phyloP scores from a whole-genome alignment of 805 yeast genomes.

The Torulaspora maleeae region DNA sequence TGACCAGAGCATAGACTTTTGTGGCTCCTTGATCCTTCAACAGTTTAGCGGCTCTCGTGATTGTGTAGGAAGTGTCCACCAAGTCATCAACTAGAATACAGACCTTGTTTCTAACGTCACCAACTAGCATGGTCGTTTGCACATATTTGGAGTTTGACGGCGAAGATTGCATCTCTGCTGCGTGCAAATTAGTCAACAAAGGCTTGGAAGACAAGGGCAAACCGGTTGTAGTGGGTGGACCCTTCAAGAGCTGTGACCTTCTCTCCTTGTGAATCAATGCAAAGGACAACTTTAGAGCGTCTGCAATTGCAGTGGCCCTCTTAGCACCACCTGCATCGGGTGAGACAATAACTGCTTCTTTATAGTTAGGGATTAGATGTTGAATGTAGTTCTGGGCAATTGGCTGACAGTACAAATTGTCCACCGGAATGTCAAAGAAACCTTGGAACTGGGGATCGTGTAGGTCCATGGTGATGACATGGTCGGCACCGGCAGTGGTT shows the following conservation, averaged over 20 bases:
- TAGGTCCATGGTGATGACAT: constrained; percentile 93
- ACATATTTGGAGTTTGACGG: constrained; percentile 34
- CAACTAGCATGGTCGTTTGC: constrained; percentile 93
- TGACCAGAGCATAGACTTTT: constrained; percentile 78
- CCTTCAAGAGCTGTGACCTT: constrained; percentile 43
- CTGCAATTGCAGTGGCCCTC: constrained; percentile 92
- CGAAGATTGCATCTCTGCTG: constrained; percentile 26
- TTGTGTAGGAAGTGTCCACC: constrained; percentile 89
- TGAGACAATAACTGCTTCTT: constrained; percentile 84
- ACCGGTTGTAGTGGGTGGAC: constrained; percentile 35
- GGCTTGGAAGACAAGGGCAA: constrained; percentile 22
- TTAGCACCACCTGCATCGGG: constrained; percentile 99
- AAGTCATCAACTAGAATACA: constrained; percentile 93
- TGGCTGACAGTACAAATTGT: constrained; percentile 86
- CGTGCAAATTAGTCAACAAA: constrained; percentile 14
- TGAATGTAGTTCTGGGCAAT: constrained; percentile 79
- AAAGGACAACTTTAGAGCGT: constrained; percentile 77
- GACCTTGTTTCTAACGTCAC: constrained; percentile 80
- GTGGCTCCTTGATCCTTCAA: constrained; percentile 91
- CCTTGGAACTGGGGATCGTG: constrained; percentile 99
- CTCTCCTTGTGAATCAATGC: constrained; percentile 95
- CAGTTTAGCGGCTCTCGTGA: constrained; percentile 85
- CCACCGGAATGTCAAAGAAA: constrained; percentile 93
- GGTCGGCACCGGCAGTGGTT: constrained; percentile 92
- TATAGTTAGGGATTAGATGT: constrained; percentile 69